Percentiles rank a stretch among this genome's conserved stretches.
These are phyloP conservation scores for Aspergillus sp. DNA, from an alignment of 2,329 filamentous ascomycete species.

Conservation along the genomic window DNA sequence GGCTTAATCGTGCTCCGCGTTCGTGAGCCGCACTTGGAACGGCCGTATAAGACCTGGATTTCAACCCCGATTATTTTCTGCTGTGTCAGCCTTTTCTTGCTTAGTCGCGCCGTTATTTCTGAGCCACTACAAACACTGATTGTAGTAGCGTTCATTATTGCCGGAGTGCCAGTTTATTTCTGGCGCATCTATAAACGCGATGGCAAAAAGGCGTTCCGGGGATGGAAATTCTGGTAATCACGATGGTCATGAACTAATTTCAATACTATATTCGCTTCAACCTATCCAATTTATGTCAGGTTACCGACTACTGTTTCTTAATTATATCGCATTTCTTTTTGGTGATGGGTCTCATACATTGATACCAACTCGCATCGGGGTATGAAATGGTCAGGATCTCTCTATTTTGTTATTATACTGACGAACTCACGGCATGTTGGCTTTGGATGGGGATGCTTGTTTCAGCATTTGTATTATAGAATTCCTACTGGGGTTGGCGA, in stretches of 20 bases:
- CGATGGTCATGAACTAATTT: conserved; percentile 8
- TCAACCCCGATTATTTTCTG: conserved; percentile 96
- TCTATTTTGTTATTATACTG: conserved; percentile 4
- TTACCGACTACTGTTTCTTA: background rate
- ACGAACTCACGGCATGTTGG: background rate
- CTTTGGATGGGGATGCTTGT: background rate
- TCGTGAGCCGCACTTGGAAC: conserved; percentile 78
- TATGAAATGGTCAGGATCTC: conserved; percentile 1
- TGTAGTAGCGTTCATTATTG: conserved; percentile 79
- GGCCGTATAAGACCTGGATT: conserved; percentile 96
- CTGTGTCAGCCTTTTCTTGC: conserved; percentile 90
- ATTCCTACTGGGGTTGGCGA: background rate
- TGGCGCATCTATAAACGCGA: conserved; percentile 74
- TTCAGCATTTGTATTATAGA: conserved; percentile 7
- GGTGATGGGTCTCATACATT: background rate
- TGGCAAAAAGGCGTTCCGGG: conserved; percentile 33
- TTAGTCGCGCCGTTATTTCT: conserved; percentile 84
- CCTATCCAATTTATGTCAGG: background rate
- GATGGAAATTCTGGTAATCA: conserved; percentile 48
- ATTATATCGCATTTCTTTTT: background rate
- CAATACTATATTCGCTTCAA: background rate
- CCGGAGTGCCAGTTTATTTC: conserved; percentile 84
- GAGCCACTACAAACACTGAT: conserved; percentile 87
- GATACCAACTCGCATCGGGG: conserved; percentile 5
- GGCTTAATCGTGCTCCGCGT: conserved; percentile 89